phyloP scores from a whole-genome alignment of 495 filamentous ascomycete species.

The Articulospora tetracladia region DNA sequence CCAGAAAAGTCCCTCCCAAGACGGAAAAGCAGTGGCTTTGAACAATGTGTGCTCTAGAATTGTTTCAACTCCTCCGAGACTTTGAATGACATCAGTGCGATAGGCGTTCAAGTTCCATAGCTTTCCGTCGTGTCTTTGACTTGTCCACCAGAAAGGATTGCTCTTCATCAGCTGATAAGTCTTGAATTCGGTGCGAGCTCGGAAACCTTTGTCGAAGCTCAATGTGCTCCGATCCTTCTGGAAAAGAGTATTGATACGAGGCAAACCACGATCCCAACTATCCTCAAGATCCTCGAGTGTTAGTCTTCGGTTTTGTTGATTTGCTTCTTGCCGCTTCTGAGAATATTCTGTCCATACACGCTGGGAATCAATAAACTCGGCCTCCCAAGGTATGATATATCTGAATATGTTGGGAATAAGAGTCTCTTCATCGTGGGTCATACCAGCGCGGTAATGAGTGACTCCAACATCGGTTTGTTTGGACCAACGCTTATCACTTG shows the following conservation, averaged over 20 bases:
- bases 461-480: slow-evolving; percentile 98
- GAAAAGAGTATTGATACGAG: slow-evolving; percentile 98
- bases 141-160: slow-evolving; percentile 99
- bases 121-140: slow-evolving; percentile 96
- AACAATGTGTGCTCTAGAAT: slow-evolving; percentile 98
- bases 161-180: slow-evolving; percentile 99
- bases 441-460: slow-evolving; percentile 95
- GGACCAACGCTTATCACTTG: slow-evolving; percentile 96
- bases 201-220: slow-evolving; percentile 98
- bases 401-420: slow-evolving; percentile 99
- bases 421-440: slow-evolving; percentile 98
- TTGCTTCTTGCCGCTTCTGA: slow-evolving; percentile 94
- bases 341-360: slow-evolving; percentile 99
- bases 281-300: slow-evolving; percentile 97
- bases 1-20: slow-evolving; percentile 99
- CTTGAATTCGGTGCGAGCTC: slow-evolving; percentile 95
- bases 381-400: slow-evolving; percentile 99
- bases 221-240: slow-evolving; percentile 98
- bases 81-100: slow-evolving; percentile 97
- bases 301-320: slow-evolving; percentile 93
- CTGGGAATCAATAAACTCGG: slow-evolving; percentile 98
- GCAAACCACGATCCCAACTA: slow-evolving; percentile 97
- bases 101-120: slow-evolving; percentile 99
- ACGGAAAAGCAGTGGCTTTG: slow-evolving; percentile 97
- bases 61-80: slow-evolving; percentile 97